These are phyloP conservation scores for Phylloporus arenicola DNA, from an alignment of 768 basidiomycete species.

Conservation along the genomic window DNA sequence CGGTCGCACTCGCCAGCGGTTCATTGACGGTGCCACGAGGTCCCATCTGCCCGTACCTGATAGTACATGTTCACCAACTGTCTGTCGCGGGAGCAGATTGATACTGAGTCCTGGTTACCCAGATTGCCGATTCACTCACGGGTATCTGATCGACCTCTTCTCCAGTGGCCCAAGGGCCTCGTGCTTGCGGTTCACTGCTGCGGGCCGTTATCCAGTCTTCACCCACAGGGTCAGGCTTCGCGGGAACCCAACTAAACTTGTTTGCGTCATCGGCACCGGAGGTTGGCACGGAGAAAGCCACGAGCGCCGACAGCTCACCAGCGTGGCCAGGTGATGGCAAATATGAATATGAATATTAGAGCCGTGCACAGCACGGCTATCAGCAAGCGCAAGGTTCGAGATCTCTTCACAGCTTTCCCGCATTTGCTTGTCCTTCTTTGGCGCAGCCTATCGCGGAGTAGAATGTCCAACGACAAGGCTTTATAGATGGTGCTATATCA, in stretches of 20 bases:
- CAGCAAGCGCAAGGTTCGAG: constrained; percentile 25
- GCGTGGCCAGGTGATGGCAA: constrained; percentile 24
- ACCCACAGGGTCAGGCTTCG: constrained; percentile 18
- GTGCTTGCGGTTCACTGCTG: background rate
- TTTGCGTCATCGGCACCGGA: constrained; percentile 19
- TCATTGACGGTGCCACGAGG: constrained; percentile 20
- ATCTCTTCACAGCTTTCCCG: constrained; percentile 16
- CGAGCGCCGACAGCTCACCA: constrained; percentile 28
- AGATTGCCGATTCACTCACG: background rate
- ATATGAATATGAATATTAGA: constrained; percentile 21
- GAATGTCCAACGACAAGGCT: constrained; percentile 14
- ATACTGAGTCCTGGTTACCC: background rate
- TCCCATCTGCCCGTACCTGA: constrained; percentile 10
- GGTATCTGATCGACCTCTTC: background rate
- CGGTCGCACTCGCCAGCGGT: constrained; percentile 14
- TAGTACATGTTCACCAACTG: background rate
- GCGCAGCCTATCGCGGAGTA: constrained; percentile 19
- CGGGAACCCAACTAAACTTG: constrained; percentile 12
- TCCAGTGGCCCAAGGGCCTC: background rate
- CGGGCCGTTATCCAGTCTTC: background rate
- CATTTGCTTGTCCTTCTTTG: constrained; percentile 19
- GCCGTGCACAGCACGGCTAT: constrained; percentile 30
- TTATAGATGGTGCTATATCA: constrained; percentile 22
- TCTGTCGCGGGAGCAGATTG: constrained; percentile 13
- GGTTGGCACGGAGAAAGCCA: constrained; percentile 18